Percentiles rank a stretch among this genome's conserved stretches.
Evolutionary conservation across 495 filamentous ascomycete genomes (phyloP).

Genomic region (Aspergillus bridgeri): DNA sequence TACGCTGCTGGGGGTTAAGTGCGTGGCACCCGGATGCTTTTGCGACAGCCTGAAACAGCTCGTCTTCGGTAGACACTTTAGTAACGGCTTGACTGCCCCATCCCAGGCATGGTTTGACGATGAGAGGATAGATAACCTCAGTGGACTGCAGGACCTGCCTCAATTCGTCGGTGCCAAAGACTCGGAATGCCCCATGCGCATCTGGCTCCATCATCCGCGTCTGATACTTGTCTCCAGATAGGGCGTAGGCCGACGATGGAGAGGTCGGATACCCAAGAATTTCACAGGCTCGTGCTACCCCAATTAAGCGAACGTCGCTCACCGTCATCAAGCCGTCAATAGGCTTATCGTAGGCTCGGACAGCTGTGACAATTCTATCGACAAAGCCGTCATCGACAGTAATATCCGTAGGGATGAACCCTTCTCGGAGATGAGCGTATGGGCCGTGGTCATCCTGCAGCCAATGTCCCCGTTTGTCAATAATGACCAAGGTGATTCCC

Average conservation of each 20-base stretch:
- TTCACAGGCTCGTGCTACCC: background rate
- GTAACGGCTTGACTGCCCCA: constrained; percentile 42
- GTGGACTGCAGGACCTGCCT: constrained; percentile 2
- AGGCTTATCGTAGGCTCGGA: background rate
- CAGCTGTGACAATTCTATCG: background rate
- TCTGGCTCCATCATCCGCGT: background rate
- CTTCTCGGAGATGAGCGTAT: constrained; percentile 26
- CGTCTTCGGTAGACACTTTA: constrained; percentile 27
- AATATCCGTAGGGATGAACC: constrained; percentile 21
- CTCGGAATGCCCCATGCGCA: background rate
- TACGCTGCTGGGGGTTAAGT: background rate
- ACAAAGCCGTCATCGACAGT: background rate
- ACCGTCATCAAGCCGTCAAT: constrained; percentile 4
- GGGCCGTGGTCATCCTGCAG: constrained; percentile 24
- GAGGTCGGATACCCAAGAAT: background rate
- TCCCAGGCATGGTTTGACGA: constrained; percentile 47
- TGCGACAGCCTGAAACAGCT: constrained; percentile 21
- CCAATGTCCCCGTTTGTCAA: constrained; percentile 48
- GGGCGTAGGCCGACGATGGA: background rate
- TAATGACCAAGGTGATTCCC: constrained; percentile 41
- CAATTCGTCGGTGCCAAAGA: background rate
- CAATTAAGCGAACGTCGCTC: background rate
- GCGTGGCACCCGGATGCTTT: background rate
- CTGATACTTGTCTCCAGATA: background rate
- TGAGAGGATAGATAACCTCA: constrained; percentile 29